Base-by-base conservation (phyloP, 805 yeast genomes). In the Peterozyma toletana region DNA sequence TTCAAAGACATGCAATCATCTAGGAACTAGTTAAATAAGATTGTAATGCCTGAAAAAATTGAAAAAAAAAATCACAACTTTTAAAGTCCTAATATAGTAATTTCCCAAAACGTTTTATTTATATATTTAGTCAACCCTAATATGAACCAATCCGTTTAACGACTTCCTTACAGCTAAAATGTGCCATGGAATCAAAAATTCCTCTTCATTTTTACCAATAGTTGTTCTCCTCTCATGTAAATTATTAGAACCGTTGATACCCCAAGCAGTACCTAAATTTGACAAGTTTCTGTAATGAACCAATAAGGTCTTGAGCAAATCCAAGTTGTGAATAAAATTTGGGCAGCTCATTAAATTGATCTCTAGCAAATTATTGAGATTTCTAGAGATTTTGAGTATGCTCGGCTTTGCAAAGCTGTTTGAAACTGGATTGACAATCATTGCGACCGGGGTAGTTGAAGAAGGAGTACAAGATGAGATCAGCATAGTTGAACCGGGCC, bases 301-400 rank as follows among this genome's bases (percentile, higher is more conserved):
- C 49, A 86, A 61, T 2, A 85, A 55, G 11, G 71, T 68, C 47
- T 70, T 75, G 67, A 86, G 64, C 21, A 85, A 59, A 7, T 69
- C 71, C 15, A 68, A 69, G 2, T 78, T 68, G 44, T 77, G 72
- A 60, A 85, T 76, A 35, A 78, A 78, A 34, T 78, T 76, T 14
- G 89, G 87, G 53, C 91, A 85, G 55, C 89, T 84, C 50, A 86
- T 60, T 30, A 86, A 63, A 50, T 79, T 83, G 6, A 83, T 75
- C 52, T 85, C 93, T 48, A 79, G 73, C 3, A 74, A 38, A 33
- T 46, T 54, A 18, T 45, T 50, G 27, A 21, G 27, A 18, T 34
- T 31, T 67, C 42, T 30, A 21, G 27, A 21, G 30, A 36, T 18
- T 31, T 31, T 31, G 5, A 14, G 10, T 5, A 31, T 31, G 5